Conservation (phyloP, 306 rosid species). For the Lathyrus oleraceus region DNA sequence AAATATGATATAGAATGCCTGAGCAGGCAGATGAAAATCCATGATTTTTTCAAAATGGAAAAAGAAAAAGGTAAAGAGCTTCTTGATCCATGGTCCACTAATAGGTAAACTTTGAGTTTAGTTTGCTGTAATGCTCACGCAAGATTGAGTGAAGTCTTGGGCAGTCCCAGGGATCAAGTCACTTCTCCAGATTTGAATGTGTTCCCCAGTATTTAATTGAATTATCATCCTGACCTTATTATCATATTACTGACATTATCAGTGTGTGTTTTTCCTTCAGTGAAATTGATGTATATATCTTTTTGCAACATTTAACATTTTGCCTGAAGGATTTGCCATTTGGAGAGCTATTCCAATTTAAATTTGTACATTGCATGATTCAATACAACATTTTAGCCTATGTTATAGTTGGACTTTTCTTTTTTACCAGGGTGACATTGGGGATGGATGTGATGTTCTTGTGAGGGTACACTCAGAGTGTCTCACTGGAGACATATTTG, state of each 20-base stretch:
- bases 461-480: conserved; percentile 99
- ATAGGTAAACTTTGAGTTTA: background rate
- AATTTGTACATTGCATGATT: conserved; percentile 15
- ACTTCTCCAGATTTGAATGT: background rate
- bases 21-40: conserved; percentile 3
- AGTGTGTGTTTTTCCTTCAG: background rate
- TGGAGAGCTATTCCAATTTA: background rate
- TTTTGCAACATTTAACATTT: background rate
- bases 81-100: background rate
- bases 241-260: background rate
- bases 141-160: background rate
- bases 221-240: background rate
- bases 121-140: background rate
- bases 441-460: conserved; percentile 83
- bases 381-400: background rate
- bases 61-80: background rate
- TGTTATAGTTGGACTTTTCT: conserved; percentile 24
- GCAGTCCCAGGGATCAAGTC: background rate
- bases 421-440: conserved; percentile 74
- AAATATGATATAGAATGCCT: background rate
- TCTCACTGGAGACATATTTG: conserved; percentile 95
- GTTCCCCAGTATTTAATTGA: background rate
- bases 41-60: background rate
- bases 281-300: background rate
- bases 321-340: background rate